phyloP scores from a whole-genome alignment of 257 asterid genomes.

The Leonotis leonurus region DNA sequence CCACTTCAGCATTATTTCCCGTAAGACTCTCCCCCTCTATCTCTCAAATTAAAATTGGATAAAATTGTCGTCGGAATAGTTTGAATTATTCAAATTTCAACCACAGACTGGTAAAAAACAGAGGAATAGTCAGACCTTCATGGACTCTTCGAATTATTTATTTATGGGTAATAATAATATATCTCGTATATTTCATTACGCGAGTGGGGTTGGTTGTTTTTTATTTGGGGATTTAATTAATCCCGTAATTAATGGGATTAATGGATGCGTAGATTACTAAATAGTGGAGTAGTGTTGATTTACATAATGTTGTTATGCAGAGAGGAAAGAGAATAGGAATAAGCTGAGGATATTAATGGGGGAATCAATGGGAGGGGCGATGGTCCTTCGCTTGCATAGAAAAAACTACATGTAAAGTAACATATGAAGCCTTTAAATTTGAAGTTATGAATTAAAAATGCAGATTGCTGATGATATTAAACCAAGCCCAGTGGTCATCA shows the following conservation, averaged over 20 bases:
- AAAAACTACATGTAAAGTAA: conserved; percentile 3
- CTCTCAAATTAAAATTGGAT: background rate
- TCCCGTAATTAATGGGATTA: background rate
- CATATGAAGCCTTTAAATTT: background rate
- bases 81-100: background rate
- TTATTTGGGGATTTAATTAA: background rate
- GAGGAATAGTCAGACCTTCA: background rate
- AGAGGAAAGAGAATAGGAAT: conserved; percentile 36
- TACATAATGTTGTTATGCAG: conserved; percentile 14
- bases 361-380: conserved; percentile 79
- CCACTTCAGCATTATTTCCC: conserved; percentile 41
- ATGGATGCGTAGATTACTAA: background rate
- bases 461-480: conserved; percentile 73
- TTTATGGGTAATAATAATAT: too few species aligned
- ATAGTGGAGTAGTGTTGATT: background rate
- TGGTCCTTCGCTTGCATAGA: conserved; percentile 44
- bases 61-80: background rate
- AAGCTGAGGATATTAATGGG: conserved; percentile 62
- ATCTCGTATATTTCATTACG: too few species aligned
- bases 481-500: conserved; percentile 58
- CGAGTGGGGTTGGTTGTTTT: background rate
- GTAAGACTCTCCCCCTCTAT: conserved; percentile 14
- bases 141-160: too few species aligned
- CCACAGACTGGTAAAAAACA: background rate
- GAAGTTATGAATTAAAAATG: too few species aligned